Evolutionary conservation across 495 filamentous ascomycete genomes (phyloP).

Genomic region (Geoglossum glabrum): DNA sequence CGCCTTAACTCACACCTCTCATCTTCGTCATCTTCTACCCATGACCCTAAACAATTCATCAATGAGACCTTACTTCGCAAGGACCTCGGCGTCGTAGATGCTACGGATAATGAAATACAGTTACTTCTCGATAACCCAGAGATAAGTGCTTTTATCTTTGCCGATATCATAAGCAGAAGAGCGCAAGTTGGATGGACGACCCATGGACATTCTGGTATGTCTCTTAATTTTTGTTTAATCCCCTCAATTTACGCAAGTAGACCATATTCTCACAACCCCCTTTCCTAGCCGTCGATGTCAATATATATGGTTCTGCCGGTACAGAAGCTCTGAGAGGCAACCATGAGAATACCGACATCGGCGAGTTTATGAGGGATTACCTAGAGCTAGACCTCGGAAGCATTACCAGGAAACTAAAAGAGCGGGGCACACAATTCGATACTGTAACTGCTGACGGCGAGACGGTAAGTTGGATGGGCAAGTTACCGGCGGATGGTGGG

Average conservation of each 20-base stretch:
- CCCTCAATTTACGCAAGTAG: background rate
- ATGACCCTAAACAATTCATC: constrained; percentile 30
- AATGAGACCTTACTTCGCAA: constrained; percentile 35
- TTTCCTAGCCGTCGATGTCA: constrained; percentile 51
- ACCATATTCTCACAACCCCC: background rate
- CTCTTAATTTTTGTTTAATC: background rate
- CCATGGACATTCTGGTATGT: constrained; percentile 53
- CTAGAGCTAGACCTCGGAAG: constrained; percentile 57
- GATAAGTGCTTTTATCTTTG: constrained; percentile 38
- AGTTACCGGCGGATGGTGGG: constrained; percentile 14
- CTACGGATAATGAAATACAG: constrained; percentile 49
- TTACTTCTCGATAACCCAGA: constrained; percentile 34
- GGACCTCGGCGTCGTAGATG: constrained; percentile 58
- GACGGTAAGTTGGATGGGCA: constrained; percentile 17
- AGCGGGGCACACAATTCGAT: constrained; percentile 25
- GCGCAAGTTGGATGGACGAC: constrained; percentile 86
- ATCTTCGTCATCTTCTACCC: background rate
- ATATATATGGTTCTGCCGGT: constrained; percentile 57
- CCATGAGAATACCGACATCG: constrained; percentile 87
- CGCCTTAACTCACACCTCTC: constrained; percentile 37
- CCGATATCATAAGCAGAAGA: constrained; percentile 66
- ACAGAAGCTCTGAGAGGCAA: constrained; percentile 47
- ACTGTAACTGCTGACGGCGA: constrained; percentile 7
- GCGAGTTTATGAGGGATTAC: constrained; percentile 58
- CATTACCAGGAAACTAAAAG: constrained; percentile 51